Percentiles rank a stretch among this genome's conserved stretches.
These are phyloP conservation scores for Boeremia lycopersici DNA, from an alignment of 2,329 filamentous ascomycete species.

Conservation along the genomic window DNA sequence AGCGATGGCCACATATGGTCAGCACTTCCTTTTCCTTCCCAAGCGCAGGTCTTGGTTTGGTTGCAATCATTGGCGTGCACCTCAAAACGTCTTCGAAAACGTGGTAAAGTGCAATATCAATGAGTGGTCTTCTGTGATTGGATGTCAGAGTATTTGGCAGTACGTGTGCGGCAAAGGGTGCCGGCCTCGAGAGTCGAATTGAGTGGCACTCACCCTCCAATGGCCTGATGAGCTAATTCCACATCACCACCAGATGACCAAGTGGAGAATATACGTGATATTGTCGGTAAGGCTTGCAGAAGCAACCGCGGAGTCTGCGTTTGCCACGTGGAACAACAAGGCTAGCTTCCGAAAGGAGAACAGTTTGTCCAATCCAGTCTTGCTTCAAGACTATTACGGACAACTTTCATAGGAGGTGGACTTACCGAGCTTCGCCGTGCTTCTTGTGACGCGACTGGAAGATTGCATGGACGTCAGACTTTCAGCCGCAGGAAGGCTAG, in stretches of 20 bases:
- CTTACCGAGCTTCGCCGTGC: constrained; percentile 15
- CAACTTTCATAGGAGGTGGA: background rate
- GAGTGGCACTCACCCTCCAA: background rate
- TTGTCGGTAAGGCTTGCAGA: constrained; percentile 14
- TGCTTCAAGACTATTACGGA: constrained; percentile 1
- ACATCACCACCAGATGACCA: background rate
- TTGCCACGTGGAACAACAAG: constrained; percentile 6
- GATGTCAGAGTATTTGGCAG: background rate
- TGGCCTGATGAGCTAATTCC: background rate
- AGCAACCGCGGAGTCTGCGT: constrained; percentile 1
- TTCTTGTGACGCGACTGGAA: background rate
- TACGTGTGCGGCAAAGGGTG: constrained; percentile 1
- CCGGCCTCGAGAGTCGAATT: background rate
- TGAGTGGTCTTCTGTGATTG: constrained; percentile 3
- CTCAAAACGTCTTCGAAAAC: background rate
- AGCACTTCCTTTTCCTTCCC: constrained; percentile 7
- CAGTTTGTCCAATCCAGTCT: background rate
- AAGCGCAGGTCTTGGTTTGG: constrained; percentile 1
- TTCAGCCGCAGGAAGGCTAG: constrained; percentile 4
- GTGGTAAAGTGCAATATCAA: background rate
- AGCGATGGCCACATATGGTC: background rate
- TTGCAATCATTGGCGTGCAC: background rate
- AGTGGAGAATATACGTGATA: background rate
- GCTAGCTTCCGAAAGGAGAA: constrained; percentile 5
- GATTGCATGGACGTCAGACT: background rate